Percentiles rank a stretch among this genome's conserved stretches.
phyloP scores from a whole-genome alignment of 2,329 filamentous ascomycete genomes.

The Fusarium globosum region DNA sequence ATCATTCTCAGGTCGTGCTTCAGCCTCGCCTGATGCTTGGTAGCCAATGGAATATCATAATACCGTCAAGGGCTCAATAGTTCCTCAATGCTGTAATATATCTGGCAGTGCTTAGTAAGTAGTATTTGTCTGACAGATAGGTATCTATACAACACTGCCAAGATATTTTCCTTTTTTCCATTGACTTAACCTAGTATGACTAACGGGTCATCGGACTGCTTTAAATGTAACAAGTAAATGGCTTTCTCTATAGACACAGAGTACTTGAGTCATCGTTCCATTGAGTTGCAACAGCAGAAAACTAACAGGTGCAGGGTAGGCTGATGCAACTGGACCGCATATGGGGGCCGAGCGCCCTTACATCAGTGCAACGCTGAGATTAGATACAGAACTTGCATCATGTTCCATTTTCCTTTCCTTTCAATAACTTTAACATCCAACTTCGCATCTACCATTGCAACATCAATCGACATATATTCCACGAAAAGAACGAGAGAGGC shows the following conservation, averaged over 20 bases:
- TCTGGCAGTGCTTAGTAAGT: background rate
- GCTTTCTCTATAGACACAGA: background rate
- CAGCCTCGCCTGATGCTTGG: background rate
- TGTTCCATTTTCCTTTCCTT: slow-evolving; percentile 3
- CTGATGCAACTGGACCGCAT: background rate
- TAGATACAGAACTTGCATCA: slow-evolving; percentile 18
- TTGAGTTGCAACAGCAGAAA: background rate
- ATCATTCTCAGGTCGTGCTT: background rate
- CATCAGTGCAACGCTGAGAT: slow-evolving; percentile 9
- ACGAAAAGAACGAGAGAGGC: background rate
- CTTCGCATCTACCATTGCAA: slow-evolving; percentile 2
- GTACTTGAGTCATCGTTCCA: background rate
- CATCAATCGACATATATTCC: background rate
- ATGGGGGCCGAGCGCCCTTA: slow-evolving; percentile 31
- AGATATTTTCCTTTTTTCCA: background rate
- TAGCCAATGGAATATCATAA: background rate
- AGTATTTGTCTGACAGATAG: no score
- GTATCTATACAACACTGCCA: background rate
- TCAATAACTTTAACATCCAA: background rate
- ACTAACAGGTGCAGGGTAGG: slow-evolving; percentile 35
- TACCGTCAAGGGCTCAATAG: no score
- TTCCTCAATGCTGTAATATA: background rate
- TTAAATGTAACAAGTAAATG: no score
- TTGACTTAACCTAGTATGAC: no score
- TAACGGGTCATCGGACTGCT: no score